Conservation (phyloP, 2,329 filamentous ascomycete species). For the Fusarium agapanthi region DNA sequence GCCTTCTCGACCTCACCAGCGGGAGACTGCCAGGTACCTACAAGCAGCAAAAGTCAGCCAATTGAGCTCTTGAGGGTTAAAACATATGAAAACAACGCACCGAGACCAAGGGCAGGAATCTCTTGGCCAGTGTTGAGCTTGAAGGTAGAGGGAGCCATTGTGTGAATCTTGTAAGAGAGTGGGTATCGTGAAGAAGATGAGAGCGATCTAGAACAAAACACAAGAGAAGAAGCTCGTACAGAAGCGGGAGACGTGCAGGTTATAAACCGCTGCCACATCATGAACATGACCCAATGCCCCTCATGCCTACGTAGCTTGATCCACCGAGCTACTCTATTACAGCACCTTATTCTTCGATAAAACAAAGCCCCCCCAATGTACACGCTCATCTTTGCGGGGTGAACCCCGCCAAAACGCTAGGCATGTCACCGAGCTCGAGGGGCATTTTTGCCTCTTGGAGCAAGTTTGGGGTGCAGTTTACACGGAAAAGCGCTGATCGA, state of each 20-base stretch:
- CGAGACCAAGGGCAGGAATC: constrained; percentile 71
- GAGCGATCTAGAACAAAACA: constrained; percentile 14
- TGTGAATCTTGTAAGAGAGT: constrained; percentile 18
- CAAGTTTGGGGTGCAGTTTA: constrained; percentile 30
- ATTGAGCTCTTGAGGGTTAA: neutral
- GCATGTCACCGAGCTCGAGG: constrained; percentile 2
- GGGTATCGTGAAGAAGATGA: neutral
- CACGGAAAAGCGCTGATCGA: constrained; percentile 10
- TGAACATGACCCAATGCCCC: constrained; percentile 16
- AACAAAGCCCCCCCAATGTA: constrained; percentile 16
- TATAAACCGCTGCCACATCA: constrained; percentile 35
- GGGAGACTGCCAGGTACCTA: constrained; percentile 72
- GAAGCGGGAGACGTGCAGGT: constrained; percentile 19
- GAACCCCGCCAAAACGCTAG: constrained; percentile 30
- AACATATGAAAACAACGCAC: constrained; percentile 49
- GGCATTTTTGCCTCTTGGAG: constrained; percentile 3
- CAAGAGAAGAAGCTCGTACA: neutral
- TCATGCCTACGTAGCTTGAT: constrained; percentile 5
- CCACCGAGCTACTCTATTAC: neutral
- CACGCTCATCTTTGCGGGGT: constrained; percentile 36
- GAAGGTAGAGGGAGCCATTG: constrained; percentile 65
- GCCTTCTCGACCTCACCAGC: constrained; percentile 67
- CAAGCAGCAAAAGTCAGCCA: constrained; percentile 4
- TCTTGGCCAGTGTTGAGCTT: constrained; percentile 71
- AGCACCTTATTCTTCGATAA: neutral